These are phyloP conservation scores for Coemansia sp. DNA, from an alignment of 192 early-diverging fungal species.

Conservation along the genomic window DNA sequence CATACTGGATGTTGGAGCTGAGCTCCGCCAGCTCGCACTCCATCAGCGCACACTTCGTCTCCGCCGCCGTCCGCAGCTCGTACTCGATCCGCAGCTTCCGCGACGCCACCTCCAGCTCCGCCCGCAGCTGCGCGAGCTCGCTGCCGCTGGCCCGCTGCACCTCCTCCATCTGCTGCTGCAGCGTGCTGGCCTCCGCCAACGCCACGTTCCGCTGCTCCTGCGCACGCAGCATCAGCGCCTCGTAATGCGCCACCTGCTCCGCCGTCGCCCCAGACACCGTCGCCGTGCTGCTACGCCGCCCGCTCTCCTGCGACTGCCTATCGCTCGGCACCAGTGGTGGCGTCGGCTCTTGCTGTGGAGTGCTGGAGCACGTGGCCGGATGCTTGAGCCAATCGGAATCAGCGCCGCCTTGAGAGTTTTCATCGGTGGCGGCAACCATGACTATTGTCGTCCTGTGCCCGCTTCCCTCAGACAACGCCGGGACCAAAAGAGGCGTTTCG, in stretches of 20 bases:
- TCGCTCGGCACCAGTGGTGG: not conserved
- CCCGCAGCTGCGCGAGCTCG: conserved; percentile 19
- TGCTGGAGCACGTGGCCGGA: conserved; percentile 23
- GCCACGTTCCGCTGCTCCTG: conserved; percentile 37
- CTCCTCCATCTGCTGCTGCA: conserved; percentile 27
- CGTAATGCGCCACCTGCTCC: conserved; percentile 13
- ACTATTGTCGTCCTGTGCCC: conserved; percentile 31
- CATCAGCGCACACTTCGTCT: conserved; percentile 48
- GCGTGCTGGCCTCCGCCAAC: conserved; percentile 23
- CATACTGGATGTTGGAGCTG: conserved; percentile 48
- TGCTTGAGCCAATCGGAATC: conserved; percentile 44
- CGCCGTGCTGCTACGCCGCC: not conserved
- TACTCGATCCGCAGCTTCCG: conserved; percentile 39
- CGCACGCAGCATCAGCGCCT: conserved; percentile 34
- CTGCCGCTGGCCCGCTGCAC: conserved; percentile 8
- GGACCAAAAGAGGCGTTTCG: not conserved
- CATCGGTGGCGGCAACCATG: conserved; percentile 37
- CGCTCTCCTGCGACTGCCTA: not conserved
- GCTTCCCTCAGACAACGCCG: not conserved
- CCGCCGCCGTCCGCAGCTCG: conserved; percentile 49
- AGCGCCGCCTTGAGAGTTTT: conserved; percentile 18
- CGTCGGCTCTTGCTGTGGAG: not conserved
- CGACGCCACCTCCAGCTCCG: conserved; percentile 16
- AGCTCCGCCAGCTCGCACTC: conserved; percentile 52
- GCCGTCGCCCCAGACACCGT: not conserved